phyloP scores from a whole-genome alignment of 441 rosid species.

The Croton setiger region DNA sequence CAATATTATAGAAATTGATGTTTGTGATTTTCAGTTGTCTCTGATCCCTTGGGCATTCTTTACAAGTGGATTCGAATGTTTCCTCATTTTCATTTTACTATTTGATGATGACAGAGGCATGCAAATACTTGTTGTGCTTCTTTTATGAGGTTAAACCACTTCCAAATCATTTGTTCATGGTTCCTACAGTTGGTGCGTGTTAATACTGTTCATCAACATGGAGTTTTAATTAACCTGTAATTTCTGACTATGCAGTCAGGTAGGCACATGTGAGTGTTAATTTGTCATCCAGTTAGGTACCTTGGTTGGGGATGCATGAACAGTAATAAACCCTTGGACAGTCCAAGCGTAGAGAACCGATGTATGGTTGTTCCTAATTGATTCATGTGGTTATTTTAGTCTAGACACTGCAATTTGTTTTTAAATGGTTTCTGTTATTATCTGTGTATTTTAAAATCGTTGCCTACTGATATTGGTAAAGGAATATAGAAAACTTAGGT shows the following conservation, averaged over 20 bases:
- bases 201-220: neutral
- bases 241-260: neutral
- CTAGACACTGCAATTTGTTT: neutral
- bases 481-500: neutral
- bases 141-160: neutral
- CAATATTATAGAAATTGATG: neutral
- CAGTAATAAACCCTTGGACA: neutral
- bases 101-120: no score
- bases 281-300: neutral
- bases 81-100: neutral
- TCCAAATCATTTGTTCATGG: neutral
- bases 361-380: neutral
- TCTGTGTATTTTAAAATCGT: neutral
- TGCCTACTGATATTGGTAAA: neutral
- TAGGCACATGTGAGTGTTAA: neutral
- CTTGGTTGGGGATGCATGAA: neutral
- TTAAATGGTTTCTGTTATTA: neutral
- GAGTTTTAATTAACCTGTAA: neutral
- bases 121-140: no score
- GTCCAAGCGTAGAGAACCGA: neutral
- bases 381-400: neutral
- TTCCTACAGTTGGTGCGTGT: neutral
- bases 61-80: neutral
- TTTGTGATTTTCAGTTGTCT: neutral
- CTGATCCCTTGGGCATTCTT: neutral